Base-by-base conservation (phyloP, 805 yeast species). In the Candida chilensis region DNA sequence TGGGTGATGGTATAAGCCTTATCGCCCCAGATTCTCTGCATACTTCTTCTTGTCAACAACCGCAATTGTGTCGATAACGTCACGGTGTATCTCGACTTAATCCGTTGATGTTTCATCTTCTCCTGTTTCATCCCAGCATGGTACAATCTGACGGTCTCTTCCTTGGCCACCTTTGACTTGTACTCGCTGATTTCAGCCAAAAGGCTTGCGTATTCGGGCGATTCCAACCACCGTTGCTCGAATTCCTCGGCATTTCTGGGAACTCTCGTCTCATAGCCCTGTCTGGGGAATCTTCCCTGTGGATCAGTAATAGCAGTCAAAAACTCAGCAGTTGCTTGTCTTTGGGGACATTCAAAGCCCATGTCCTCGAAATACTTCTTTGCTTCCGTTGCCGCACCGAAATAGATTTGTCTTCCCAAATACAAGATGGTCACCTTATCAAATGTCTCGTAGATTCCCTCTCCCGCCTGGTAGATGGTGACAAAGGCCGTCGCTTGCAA, bases 321-420 rank as follows among this genome's bases (percentile, higher is more conserved):
- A 47, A 77, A 79, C 45, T 79, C 86, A 10, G 85, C 80, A n/a
- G 84, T 73, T 3, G 81, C 66, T 55, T 77, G 83, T 42, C 86
- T 64, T 6, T 68, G 58, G 15, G 80, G 82, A 37, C 78, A 74
- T 24, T 57, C 50, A 41, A 60, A 80, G 14, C 88, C 88, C 80
- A 80, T 71, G 14, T 60, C 58, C 37, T 64, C 65, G 45, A 80
- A 80, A 47, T 69, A 80, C 16, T 54, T 50, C 39, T 69, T 70
- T 5, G 81, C 85, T 24, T 60, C 52, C 2, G 45, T 47, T 5
- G 65, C 58, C 8, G 74, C 69, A n/a, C 90, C 90, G 45, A 62
- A 80, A 45, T 57, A 80, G 29, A 81, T 62, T 52, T 79, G 83
- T 30, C 62, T 55, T 20, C 83, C 83, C 16, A 60, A 67, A 48